Evolutionary conservation across 2,329 filamentous ascomycete genomes (phyloP).

Genomic region (Bertia moriformis): DNA sequence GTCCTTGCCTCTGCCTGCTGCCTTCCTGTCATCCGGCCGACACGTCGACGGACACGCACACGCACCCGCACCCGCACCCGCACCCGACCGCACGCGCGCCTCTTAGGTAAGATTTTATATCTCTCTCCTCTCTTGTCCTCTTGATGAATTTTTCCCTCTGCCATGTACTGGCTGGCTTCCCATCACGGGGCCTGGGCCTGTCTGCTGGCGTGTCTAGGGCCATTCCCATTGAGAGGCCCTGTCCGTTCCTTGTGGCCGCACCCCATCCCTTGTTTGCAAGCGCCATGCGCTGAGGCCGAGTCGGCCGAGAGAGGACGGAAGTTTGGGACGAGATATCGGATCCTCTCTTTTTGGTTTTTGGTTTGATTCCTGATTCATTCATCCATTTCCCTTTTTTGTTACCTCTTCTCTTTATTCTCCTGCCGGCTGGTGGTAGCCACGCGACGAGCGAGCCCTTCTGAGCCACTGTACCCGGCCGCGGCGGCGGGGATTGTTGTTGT

Average conservation of each 20-base stretch:
- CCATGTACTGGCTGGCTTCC: neutral
- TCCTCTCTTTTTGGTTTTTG: neutral
- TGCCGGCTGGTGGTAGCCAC: no score
- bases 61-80: neutral
- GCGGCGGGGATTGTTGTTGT: no score
- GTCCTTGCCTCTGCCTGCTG: neutral
- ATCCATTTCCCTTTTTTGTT: neutral
- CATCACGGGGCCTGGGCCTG: no score
- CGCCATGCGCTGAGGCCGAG: neutral
- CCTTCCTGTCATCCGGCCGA: neutral
- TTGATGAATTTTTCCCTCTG: neutral
- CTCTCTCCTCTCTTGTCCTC: neutral
- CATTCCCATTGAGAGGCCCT: no score
- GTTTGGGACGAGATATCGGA: neutral
- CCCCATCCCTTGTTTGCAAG: neutral
- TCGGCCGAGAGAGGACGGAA: neutral
- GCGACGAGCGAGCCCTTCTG: no score
- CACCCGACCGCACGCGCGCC: conserved; percentile 6
- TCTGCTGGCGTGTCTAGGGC: no score
- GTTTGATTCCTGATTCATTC: neutral
- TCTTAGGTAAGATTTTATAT: conserved; percentile 16
- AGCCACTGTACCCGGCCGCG: neutral
- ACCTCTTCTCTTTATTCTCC: neutral
- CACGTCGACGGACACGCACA: neutral
- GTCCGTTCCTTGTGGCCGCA: neutral